Base-by-base conservation (phyloP, 164 flowering plant genomes). In the Taxillus chinensis region DNA sequence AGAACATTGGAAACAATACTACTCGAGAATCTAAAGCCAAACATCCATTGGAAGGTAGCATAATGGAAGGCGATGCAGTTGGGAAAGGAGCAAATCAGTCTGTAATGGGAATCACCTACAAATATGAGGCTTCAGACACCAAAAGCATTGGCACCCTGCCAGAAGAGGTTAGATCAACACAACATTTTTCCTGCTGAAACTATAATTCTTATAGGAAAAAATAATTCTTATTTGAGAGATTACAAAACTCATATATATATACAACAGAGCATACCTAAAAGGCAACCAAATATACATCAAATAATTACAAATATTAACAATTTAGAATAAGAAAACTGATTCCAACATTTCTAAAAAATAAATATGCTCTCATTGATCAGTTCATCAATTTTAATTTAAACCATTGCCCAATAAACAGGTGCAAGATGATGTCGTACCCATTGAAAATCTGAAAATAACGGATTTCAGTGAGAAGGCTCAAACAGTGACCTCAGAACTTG, bases 131-230 rank as follows among this genome's bases (percentile, higher is more conserved):
- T 46, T 58, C 45, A 17, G 49, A 51, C 14, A 55, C 57, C 51
- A 60, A 9, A 59, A 41, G 45, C 7, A 49, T 54, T 5, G 27
- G 14, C 5, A n/a, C n/a, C 60, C 48, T 50, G 41, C 14, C 37
- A 37, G 62, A 39, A 58, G 63, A 71, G 74, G 78, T 74, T 4
- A 65, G 66, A 50, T 43, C 41, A 59, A 51, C 48, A 58, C 57
- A 45, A 45, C 39, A 58, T 41, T 14, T 39, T 51, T 60, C 4
- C 5, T 45, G 5, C 41, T n/a, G n/a, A n/a, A n/a, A n/a, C n/a
- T n/a, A n/a, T n/a, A n/a, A n/a, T n/a, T n/a, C n/a, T n/a, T n/a
- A n/a, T n/a, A n/a, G n/a, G n/a, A n/a, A n/a, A n/a, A n/a, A n/a
- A n/a, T n/a, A n/a, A n/a, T n/a, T n/a, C n/a, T n/a, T n/a, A n/a